Base-by-base conservation (phyloP, 305 asterid genomes). In the Petunia hybrid region DNA sequence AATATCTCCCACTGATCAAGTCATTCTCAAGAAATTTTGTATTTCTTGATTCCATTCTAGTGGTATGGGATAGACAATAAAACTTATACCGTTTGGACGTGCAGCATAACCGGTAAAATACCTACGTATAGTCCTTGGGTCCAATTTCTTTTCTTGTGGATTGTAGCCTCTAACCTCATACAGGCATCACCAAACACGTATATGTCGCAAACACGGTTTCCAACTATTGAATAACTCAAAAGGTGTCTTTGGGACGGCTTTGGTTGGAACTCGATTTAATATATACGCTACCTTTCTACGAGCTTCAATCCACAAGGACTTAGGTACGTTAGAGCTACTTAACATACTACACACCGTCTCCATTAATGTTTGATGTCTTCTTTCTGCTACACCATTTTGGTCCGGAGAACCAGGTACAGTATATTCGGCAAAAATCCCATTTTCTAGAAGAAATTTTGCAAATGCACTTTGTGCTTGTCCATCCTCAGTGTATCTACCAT, bases 371-470 rank as follows among this genome's bases (percentile, higher is more conserved):
- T 6, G 46, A 42, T 0, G 0, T 42, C 6, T 42, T 42, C 4
- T 42, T 42, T 42, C 46, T n/a, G 74, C 74, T 4, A 66, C 36
- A 70, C 7, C 77, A 70, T 41, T 70, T 42, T 7, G 56, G 57
- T 70, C 1, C 55, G 56, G 56, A 40, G 78, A 73, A 73, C 78
- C 78, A 73, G 38, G 61, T 35, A 43, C 45, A 40, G 78, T 73
- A 35, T 73, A 43, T 48, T 73, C 2, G 59, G 78, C 36, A 73
- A 45, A 60, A 43, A 73, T 73, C 78, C 61, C 61, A 73, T 73
- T 8, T 31, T 73, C 62, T 0, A 8, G 60, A 48, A 73, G 39
- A 43, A 12, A 43, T 36, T 73, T 45, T 14, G 38, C 78, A 48
- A 73, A 73, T 43, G 61, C 39, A 45, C 61, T 2, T 5, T 9